Evolutionary conservation across 306 rosid genomes (phyloP).

Genomic region (Sicyos baderoa): DNA sequence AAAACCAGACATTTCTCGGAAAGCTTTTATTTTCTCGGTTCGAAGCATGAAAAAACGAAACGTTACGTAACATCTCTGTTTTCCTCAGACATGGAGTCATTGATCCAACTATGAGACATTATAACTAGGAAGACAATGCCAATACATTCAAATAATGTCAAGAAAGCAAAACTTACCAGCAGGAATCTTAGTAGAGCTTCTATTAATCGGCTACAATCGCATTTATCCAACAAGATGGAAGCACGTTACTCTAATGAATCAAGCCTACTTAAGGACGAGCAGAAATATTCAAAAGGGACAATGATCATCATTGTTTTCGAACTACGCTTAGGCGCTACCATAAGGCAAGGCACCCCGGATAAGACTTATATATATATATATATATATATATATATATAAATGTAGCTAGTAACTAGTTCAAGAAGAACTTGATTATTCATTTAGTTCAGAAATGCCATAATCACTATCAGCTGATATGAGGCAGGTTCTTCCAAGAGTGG

Average conservation of each 20-base stretch:
- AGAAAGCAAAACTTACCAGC: conserved; percentile 40
- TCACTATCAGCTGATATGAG: too few species aligned
- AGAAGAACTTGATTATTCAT: not conserved
- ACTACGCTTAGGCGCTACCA: not conserved
- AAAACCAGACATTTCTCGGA: too few species aligned
- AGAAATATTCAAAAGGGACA: not conserved
- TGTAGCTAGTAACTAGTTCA: not conserved
- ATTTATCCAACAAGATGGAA: too few species aligned
- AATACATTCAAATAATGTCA: not conserved
- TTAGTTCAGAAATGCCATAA: not conserved
- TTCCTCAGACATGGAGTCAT: not conserved
- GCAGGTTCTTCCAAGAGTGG: too few species aligned
- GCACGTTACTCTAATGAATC: too few species aligned
- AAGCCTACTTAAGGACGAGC: too few species aligned
- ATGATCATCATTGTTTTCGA: not conserved
- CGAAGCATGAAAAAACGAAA: not conserved
- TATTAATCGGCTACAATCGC: too few species aligned
- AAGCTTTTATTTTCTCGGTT: not conserved
- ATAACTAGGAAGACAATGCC: not conserved
- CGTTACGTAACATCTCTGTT: not conserved
- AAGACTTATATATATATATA: not conserved
- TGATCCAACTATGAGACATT: not conserved
- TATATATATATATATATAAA: not conserved
- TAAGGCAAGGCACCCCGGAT: not conserved
- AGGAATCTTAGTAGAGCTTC: conserved; percentile 52